Evolutionary conservation across 768 basidiomycete genomes (phyloP).

Genomic region (Goffeauzyma gilvescens): DNA sequence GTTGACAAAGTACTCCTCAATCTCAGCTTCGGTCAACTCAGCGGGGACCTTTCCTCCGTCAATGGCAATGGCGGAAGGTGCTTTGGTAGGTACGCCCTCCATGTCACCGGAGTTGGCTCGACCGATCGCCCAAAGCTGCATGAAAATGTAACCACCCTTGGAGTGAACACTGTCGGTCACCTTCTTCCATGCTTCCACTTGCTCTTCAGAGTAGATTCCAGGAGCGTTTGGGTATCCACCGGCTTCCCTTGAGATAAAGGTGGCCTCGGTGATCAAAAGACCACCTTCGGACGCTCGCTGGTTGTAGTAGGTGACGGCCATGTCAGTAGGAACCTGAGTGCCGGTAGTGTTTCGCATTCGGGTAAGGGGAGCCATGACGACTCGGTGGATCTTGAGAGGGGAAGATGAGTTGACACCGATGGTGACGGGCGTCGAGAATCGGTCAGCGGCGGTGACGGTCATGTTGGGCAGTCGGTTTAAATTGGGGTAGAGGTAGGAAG

Average conservation of each 20-base stretch:
- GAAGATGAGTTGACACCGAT: background rate
- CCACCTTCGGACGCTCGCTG: conserved; percentile 30
- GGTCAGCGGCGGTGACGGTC: background rate
- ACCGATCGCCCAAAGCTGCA: conserved; percentile 46
- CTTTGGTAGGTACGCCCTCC: conserved; percentile 2
- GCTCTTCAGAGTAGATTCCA: conserved; percentile 47
- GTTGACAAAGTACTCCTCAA: conserved; percentile 25
- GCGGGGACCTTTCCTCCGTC: conserved; percentile 11
- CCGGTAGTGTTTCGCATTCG: conserved; percentile 15
- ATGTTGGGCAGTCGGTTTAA: background rate
- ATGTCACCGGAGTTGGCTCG: conserved; percentile 11
- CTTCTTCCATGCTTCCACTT: conserved; percentile 43
- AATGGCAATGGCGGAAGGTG: conserved; percentile 9
- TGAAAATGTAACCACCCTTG: conserved; percentile 39
- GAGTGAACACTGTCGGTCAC: conserved; percentile 44
- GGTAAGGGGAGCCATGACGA: conserved; percentile 28
- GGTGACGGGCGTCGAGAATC: background rate
- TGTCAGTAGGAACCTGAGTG: conserved; percentile 13
- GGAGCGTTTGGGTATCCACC: conserved; percentile 41
- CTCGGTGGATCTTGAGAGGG: conserved; percentile 11
- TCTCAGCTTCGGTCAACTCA: conserved; percentile 21
- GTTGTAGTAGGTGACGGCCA: conserved; percentile 22
- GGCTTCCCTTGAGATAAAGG: conserved; percentile 38
- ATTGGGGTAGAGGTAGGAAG: too few relatives aligned
- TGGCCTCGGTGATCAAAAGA: conserved; percentile 34